Evolutionary conservation across 2,329 filamentous ascomycete genomes (phyloP).

Genomic region (Sordariomycetes sp.): DNA sequence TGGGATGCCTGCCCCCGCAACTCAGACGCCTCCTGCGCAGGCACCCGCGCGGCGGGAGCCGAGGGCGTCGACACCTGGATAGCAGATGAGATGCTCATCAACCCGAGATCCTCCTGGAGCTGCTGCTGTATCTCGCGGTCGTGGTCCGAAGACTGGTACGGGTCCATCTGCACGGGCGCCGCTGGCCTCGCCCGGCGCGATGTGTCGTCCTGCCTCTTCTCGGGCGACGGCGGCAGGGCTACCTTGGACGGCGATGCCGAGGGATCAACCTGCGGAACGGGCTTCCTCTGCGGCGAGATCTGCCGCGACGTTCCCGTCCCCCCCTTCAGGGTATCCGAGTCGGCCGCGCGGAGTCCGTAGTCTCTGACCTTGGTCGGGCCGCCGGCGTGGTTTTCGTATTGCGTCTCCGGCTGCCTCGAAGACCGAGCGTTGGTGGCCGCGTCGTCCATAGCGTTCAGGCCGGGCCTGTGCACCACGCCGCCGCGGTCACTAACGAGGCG

Average conservation of each 20-base stretch:
- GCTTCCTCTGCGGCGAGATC: slow-evolving; percentile 46
- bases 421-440: slow-evolving; percentile 66
- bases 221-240: slow-evolving; percentile 29
- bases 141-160: slow-evolving; percentile 34
- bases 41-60: slow-evolving; percentile 16
- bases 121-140: slow-evolving; percentile 48
- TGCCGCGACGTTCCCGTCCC: slow-evolving; percentile 36
- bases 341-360: slow-evolving; percentile 25
- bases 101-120: slow-evolving; percentile 47
- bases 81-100: slow-evolving; percentile 33
- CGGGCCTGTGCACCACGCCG: slow-evolving; percentile 34
- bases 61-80: slow-evolving; percentile 12
- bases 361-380: slow-evolving; percentile 39
- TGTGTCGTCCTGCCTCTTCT: slow-evolving; percentile 22
- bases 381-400: slow-evolving; percentile 30
- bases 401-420: slow-evolving; percentile 32
- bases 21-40: slow-evolving; percentile 12
- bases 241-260: slow-evolving; percentile 11
- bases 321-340: slow-evolving; percentile 41
- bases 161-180: slow-evolving; percentile 9
- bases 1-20: slow-evolving; percentile 20
- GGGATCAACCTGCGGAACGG: slow-evolving; percentile 15
- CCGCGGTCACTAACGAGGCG: slow-evolving; percentile 61
- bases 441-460: slow-evolving; percentile 62
- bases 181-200: slow-evolving; percentile 6